A percentile compares a stretch with the other conserved stretches of the same genome.
Conservation (phyloP, 176 grass and related monocot genomes). For the Otatea glauca region DNA sequence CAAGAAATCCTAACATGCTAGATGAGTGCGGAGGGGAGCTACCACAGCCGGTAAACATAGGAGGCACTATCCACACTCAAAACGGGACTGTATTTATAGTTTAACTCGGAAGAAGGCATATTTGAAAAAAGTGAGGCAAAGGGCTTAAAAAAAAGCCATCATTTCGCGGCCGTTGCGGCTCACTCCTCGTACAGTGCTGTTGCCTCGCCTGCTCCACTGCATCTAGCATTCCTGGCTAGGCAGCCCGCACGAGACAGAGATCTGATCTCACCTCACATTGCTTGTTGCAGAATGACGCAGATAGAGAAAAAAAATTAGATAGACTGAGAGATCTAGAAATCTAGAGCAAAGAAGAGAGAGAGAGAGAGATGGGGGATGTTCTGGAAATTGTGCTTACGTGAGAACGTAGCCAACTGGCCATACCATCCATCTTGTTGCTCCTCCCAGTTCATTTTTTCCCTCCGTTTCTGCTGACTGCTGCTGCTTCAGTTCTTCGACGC, state of each 20-base stretch:
- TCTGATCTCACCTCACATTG: conserved; percentile 36
- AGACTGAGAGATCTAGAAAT: conserved; percentile 30
- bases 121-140: no score
- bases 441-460: not conserved
- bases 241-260: conserved; percentile 42
- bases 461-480: not conserved
- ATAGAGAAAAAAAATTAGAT: not conserved
- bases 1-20: no score
- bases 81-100: no score
- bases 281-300: not conserved
- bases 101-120: no score
- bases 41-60: no score
- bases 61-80: no score
- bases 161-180: not conserved
- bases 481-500: conserved; percentile 40
- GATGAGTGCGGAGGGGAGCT: no score
- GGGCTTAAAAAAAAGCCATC: no score
- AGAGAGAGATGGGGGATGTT: not conserved
- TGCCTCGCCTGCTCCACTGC: conserved; percentile 13
- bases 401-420: not conserved
- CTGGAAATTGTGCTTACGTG: conserved; percentile 43
- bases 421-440: not conserved
- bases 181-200: not conserved
- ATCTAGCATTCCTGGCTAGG: not conserved
- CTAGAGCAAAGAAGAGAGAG: not conserved